Base-by-base conservation (phyloP, 306 rosid genomes). In the Cucurbita maxima region DNA sequence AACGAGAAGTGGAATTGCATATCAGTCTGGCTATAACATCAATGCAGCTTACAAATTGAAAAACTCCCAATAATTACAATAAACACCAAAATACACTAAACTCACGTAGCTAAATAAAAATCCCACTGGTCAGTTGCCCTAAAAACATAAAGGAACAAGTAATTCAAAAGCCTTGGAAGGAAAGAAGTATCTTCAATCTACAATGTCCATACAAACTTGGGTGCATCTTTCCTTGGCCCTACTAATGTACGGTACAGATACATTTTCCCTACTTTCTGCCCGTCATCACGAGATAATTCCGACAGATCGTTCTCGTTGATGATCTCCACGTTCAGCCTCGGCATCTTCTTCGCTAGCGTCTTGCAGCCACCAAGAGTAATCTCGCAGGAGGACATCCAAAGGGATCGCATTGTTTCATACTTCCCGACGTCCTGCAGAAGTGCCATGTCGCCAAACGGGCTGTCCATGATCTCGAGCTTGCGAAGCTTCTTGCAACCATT, bases 331-430 rank as follows among this genome's bases (percentile, higher is more conserved):
- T 91, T 94, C 50, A 94, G 82, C 76, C 81, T 76, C 0, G 97
- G 96, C 97, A 90, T 91, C 88, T 78, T 83, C 88, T 72, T 57
- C 0, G 97, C 99, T 4, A 94, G 71, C 10, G 66, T 62, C 83
- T 89, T 91, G 87, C 97, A 91, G 54, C 87, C 97, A 59, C 89
- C 95, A 0, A 89, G 89, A 50, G 97, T 89, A 37, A 94, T 87
- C 53, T 85, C 81, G 4, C 99, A 90, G 71, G 99, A 87, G 80
- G 96, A 94, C 99, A 94, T 94, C 99, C 96, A 94, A 90, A 94
- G 98, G 96, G 96, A 94, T 89, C 96, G 97, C 98, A 94, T 89
- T 85, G 96, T 84, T 79, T 94, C 99, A 86, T 90, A 94, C 97
- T 94, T 94, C 85, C 97, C 92, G 82, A 89, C 67, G 89, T 94